phyloP scores from a whole-genome alignment of 2,329 filamentous ascomycete species.

The Emergomyces orientalis region DNA sequence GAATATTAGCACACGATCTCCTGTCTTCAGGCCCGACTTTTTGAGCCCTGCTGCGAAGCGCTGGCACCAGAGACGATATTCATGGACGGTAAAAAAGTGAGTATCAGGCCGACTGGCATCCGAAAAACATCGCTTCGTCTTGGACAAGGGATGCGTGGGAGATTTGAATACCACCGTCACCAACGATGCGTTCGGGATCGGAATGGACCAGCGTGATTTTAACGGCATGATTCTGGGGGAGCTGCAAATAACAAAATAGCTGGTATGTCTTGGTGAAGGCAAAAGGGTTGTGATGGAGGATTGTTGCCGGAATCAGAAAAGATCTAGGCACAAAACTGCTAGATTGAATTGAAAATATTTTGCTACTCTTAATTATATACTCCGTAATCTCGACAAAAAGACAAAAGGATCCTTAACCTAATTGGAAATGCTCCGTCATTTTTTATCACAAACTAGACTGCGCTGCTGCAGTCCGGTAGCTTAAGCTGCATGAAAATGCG shows the following conservation, averaged over 20 bases:
- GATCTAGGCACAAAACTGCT: not conserved
- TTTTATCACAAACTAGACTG: not conserved
- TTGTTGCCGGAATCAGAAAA: not conserved
- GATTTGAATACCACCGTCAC: slow-evolving; percentile 44
- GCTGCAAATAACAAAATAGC: not conserved
- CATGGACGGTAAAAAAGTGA: slow-evolving; percentile 53
- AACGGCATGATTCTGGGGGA: slow-evolving; percentile 39
- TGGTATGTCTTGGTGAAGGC: not conserved
- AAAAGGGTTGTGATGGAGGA: not conserved
- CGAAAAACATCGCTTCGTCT: slow-evolving; percentile 43
- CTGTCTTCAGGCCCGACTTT: slow-evolving; percentile 53
- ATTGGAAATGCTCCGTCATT: not conserved
- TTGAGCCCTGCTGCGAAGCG: slow-evolving; percentile 60
- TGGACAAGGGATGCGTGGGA: slow-evolving; percentile 39
- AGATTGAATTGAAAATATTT: not conserved
- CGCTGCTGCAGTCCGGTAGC: no score
- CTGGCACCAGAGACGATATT: slow-evolving; percentile 62
- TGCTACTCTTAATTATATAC: not conserved
- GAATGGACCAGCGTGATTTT: slow-evolving; percentile 42
- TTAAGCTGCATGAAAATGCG: no score
- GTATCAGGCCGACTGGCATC: slow-evolving; percentile 59
- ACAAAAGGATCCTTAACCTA: not conserved
- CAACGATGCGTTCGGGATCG: slow-evolving; percentile 39
- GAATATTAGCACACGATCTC: slow-evolving; percentile 65
- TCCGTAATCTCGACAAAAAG: not conserved